phyloP scores from a whole-genome alignment of 352 stramenopile genomes.

The Thalassiosira oceanica region DNA sequence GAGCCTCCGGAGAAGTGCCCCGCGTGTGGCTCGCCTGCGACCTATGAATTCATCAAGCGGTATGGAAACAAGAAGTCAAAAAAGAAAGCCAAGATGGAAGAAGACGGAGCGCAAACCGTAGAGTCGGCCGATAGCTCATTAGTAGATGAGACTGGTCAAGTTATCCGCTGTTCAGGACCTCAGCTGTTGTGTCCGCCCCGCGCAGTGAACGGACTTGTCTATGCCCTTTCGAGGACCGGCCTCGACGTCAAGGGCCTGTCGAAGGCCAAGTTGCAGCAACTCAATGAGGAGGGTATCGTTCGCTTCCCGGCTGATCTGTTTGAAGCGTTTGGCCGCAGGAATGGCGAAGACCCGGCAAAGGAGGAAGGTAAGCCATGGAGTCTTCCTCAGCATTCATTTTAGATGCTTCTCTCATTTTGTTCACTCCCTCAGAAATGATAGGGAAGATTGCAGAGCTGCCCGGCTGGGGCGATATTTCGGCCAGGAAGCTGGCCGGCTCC shows the following conservation, averaged over 20 bases:
- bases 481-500: too few species aligned
- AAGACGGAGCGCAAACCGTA: too few species aligned
- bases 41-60: too few species aligned
- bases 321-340: constrained; percentile 10
- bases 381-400: constrained; percentile 37
- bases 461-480: too few species aligned
- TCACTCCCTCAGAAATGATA: too few species aligned
- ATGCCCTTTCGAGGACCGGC: constrained; percentile 70
- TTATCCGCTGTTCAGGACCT: constrained; percentile 67
- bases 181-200: constrained; percentile 65
- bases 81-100: too few species aligned
- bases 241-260: constrained; percentile 76
- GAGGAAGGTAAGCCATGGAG: constrained; percentile 26
- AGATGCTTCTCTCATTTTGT: too few species aligned
- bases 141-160: constrained; percentile 48
- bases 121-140: too few species aligned
- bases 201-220: constrained; percentile 55
- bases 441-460: too few species aligned
- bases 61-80: constrained; percentile 1
- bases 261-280: constrained; percentile 60
- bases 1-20: too few species aligned
- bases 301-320: constrained; percentile 70
- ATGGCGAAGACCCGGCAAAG: constrained; percentile 4
- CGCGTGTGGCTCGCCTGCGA: too few species aligned
- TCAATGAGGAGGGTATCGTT: constrained; percentile 61